A percentile compares a stretch with the other conserved stretches of the same genome.
Evolutionary conservation across 345 rosid genomes (phyloP).

Genomic region (Citrus sinensis): DVS_A1.0 CM039165.1:26850501-26851000

Average conservation of each 20-base stretch:
- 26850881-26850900: background rate
- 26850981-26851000: too few relatives aligned
- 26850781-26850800: background rate
- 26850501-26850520: conserved; percentile 13
- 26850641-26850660: background rate
- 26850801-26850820: background rate
- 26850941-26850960: too few relatives aligned
- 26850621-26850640: background rate
- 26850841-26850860: background rate
- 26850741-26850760: background rate
- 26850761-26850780: background rate
- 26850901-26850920: background rate
- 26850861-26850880: background rate
- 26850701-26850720: background rate
- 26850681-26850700: background rate
- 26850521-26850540: conserved; percentile 17
- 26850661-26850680: background rate
- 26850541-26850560: background rate
- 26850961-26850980: too few relatives aligned
- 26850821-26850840: background rate
- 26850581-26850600: background rate
- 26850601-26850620: background rate
- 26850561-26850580: background rate
- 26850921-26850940: too few relatives aligned
- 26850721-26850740: background rate